Conservation (phyloP, 2,329 filamentous ascomycete genomes). For the Coniochaeta hoffmannii region DNA sequence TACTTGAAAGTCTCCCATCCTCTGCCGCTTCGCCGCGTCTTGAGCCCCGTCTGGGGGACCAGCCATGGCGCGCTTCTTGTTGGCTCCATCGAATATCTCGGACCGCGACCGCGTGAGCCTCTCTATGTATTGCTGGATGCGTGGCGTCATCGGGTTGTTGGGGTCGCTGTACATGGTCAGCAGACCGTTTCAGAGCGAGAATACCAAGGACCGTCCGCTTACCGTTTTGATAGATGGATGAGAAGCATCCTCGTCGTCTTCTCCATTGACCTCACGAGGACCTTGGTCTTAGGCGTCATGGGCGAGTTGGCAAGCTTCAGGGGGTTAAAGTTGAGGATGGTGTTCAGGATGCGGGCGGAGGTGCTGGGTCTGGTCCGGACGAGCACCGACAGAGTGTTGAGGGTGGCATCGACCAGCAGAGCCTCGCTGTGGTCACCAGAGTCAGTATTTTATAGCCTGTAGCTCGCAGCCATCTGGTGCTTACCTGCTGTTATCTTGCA, state of each 20-base stretch:
- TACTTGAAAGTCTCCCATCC: conserved; percentile 47
- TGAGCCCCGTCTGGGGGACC: conserved; percentile 62
- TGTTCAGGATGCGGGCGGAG: conserved; percentile 76
- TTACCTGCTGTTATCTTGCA: conserved; percentile 83
- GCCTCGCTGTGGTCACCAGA: conserved; percentile 57
- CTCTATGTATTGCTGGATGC: conserved; percentile 84
- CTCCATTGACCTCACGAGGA: conserved; percentile 89
- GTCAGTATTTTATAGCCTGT: not conserved
- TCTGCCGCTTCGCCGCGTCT: conserved; percentile 80
- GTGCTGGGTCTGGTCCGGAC: conserved; percentile 75
- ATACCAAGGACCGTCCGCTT: conserved; percentile 18
- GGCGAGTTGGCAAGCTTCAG: conserved; percentile 70
- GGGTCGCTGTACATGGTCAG: conserved; percentile 54
- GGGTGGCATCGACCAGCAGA: conserved; percentile 78
- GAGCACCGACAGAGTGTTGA: conserved; percentile 80
- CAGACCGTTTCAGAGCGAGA: conserved; percentile 11
- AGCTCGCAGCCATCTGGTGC: conserved; percentile 16
- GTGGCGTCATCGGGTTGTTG: conserved; percentile 63
- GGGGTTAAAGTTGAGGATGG: conserved; percentile 87
- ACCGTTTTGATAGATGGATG: conserved; percentile 76
- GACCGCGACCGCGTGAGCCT: conserved; percentile 69
- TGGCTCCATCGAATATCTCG: conserved; percentile 72
- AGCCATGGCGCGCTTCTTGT: conserved; percentile 68
- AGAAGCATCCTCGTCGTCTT: conserved; percentile 82
- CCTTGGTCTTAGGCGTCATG: conserved; percentile 69